A percentile compares a stretch with the other conserved stretches of the same genome.
Conservation (phyloP, 2,329 filamentous ascomycete genomes). For the Sphaerostilbella broomeana region DNA sequence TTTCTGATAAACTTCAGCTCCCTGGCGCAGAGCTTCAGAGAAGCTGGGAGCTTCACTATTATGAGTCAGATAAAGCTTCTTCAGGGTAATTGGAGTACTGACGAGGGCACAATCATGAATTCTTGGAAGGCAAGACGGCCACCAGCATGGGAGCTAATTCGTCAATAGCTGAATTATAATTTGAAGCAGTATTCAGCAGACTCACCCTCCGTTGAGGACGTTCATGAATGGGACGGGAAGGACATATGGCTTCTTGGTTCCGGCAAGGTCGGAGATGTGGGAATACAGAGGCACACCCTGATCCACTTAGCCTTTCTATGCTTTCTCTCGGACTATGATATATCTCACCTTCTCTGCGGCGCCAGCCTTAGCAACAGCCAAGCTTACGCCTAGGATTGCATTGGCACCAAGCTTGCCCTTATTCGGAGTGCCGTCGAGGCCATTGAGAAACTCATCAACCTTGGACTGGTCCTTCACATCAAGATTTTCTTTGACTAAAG, state of each 20-base stretch:
- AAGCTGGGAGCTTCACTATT: slow-evolving; percentile 75
- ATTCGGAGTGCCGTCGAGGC: slow-evolving; percentile 77
- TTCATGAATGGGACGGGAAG: slow-evolving; percentile 91
- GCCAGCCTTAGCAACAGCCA: slow-evolving; percentile 82
- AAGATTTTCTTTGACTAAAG: slow-evolving; percentile 72
- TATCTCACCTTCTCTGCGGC: slow-evolving; percentile 71
- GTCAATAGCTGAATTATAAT: slow-evolving; percentile 15
- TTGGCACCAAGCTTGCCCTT: slow-evolving; percentile 87
- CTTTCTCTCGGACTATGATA: no score
- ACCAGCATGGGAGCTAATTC: slow-evolving; percentile 78
- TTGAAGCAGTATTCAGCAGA: background rate
- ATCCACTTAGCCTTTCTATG: background rate
- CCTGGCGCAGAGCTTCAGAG: slow-evolving; percentile 92
- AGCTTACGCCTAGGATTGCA: slow-evolving; percentile 76
- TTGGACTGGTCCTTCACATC: slow-evolving; percentile 83
- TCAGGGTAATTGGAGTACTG: slow-evolving; percentile 28
- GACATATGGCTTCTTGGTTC: slow-evolving; percentile 87
- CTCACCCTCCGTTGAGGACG: slow-evolving; percentile 71
- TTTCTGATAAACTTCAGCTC: slow-evolving; percentile 95
- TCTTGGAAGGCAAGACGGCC: slow-evolving; percentile 92
- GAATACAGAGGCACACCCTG: slow-evolving; percentile 77
- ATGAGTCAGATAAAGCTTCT: slow-evolving; percentile 13
- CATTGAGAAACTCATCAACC: slow-evolving; percentile 78
- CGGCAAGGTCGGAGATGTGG: slow-evolving; percentile 80
- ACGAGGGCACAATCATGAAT: slow-evolving; percentile 90